Evolutionary conservation across 1,139 yeast genomes (phyloP), one percentile per base, ranked within the genome.

Genomic region (Pichia sp.): DNA sequence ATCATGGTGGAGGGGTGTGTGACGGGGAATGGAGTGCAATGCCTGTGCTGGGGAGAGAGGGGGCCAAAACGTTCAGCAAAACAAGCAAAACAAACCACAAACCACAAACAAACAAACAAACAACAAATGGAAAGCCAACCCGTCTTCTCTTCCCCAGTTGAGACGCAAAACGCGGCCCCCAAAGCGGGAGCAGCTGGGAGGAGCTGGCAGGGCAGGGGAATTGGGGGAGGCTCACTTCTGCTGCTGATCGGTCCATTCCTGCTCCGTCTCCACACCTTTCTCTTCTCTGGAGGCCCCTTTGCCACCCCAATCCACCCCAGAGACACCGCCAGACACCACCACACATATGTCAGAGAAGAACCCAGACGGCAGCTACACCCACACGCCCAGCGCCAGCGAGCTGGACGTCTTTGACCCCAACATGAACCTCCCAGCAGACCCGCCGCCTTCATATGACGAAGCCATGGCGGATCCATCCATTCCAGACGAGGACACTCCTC

Each of bases 1-100:
- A 86, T 78, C 81, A 80, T 79, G 36, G 5, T 15, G 32, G 9
- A 33, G 21, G n/a, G 17, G 32, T 35, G 20, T 30, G 12, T 24
- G 27, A 24, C n/a, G n/a, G n/a, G n/a, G n/a, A n/a, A n/a, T n/a
- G n/a, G n/a, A n/a, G n/a, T n/a, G n/a, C n/a, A n/a, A n/a, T n/a
- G n/a, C n/a, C n/a, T n/a, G n/a, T n/a, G n/a, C n/a, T n/a, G n/a
- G n/a, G n/a, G n/a, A n/a, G n/a, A n/a, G n/a, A n/a, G n/a, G n/a
- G n/a, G n/a, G n/a, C n/a, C n/a, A n/a, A n/a, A n/a, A n/a, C n/a
- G n/a, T n/a, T n/a, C n/a, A 24, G 27, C 10, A 24, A 24, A 24
- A 24, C 27, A 24, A 24, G 10, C 27, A 24, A 24, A 24, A n/a
- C n/a, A n/a, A n/a, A n/a, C n/a, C n/a, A n/a, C n/a, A n/a, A n/a